These are phyloP conservation scores for Pythium plurisporium DNA, from an alignment of 352 stramenopile genomes.

Conservation along the genomic window DNA sequence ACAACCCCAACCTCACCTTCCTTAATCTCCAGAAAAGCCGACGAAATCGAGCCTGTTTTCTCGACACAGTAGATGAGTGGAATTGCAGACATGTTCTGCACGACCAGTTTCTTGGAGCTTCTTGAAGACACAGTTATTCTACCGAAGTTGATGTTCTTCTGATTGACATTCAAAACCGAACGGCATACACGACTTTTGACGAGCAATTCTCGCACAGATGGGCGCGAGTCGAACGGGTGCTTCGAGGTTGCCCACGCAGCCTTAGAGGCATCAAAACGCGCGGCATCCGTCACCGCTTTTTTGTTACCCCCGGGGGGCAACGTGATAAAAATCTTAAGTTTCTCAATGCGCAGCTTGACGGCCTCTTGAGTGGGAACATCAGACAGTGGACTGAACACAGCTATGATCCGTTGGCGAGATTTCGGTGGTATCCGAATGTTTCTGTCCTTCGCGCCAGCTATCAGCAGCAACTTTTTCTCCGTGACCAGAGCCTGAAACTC, in stretches of 20 bases:
- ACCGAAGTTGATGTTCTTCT: conserved; percentile 92
- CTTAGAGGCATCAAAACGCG: conserved; percentile 55
- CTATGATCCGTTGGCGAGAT: conserved; percentile 70
- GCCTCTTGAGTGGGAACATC: conserved; percentile 40
- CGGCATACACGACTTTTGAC: conserved; percentile 82
- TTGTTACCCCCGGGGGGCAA: conserved; percentile 83
- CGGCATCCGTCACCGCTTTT: conserved; percentile 57
- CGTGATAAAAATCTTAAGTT: conserved; percentile 87
- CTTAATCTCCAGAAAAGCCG: conserved; percentile 86
- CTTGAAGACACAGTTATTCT: conserved; percentile 82
- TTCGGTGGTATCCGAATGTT: conserved; percentile 80
- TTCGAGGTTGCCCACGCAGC: conserved; percentile 63
- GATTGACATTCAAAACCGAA: conserved; percentile 88
- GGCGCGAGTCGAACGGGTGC: conserved; percentile 74
- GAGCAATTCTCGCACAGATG: conserved; percentile 78
- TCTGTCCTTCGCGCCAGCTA: conserved; percentile 66
- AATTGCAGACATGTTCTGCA: conserved; percentile 86
- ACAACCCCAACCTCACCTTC: conserved; percentile 83
- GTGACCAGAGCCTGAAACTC: conserved; percentile 59
- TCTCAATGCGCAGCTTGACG: conserved; percentile 72
- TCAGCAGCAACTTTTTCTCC: conserved; percentile 63
- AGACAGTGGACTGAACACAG: conserved; percentile 59
- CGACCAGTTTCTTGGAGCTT: conserved; percentile 80
- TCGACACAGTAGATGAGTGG: conserved; percentile 84
- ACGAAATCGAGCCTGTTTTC: conserved; percentile 90